A percentile compares a stretch with the other conserved stretches of the same genome.
Evolutionary conservation across 495 filamentous ascomycete species (phyloP).

Genomic region (Massariosphaeria phaeospora): DNA sequence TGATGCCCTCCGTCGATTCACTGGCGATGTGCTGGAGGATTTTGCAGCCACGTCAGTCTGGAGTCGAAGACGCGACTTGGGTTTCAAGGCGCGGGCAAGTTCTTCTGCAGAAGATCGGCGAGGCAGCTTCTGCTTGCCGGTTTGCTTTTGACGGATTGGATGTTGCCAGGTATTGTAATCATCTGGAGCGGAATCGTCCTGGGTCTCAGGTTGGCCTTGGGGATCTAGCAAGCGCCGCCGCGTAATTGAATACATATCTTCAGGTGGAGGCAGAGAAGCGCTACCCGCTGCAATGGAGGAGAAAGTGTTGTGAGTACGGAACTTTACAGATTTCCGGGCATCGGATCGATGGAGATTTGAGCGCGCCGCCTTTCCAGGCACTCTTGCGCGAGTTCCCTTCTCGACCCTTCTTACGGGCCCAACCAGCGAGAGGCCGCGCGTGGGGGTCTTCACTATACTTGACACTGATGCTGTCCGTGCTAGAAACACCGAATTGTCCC

Average conservation of each 20-base stretch:
- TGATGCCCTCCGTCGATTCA: conserved; percentile 1
- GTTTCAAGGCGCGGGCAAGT: not conserved
- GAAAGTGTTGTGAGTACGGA: conserved; percentile 4
- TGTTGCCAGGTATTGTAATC: conserved; percentile 18
- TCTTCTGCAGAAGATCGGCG: conserved; percentile 12
- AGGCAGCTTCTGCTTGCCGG: not conserved
- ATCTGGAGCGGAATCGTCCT: conserved; percentile 6
- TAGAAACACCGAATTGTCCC: conserved; percentile 6
- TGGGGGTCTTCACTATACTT: conserved; percentile 32
- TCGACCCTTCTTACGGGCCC: conserved; percentile 18
- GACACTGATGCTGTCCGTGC: conserved; percentile 16
- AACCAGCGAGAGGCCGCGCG: conserved; percentile 27
- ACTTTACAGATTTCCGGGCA: conserved; percentile 28
- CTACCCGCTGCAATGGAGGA: not conserved
- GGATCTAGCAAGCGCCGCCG: not conserved
- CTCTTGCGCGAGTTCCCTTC: conserved; percentile 7
- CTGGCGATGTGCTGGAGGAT: conserved; percentile 15
- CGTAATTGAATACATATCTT: not conserved
- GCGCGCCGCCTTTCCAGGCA: not conserved
- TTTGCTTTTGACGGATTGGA: not conserved
- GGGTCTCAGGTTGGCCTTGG: conserved; percentile 2
- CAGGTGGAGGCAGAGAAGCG: not conserved
- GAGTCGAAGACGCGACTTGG: conserved; percentile 16
- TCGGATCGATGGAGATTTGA: conserved; percentile 18
- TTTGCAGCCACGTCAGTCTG: conserved; percentile 16